Percentiles rank a stretch among this genome's conserved stretches.
phyloP scores from a whole-genome alignment of 371 early-diverging fungal species.

The Mortierella sp. region DNA sequence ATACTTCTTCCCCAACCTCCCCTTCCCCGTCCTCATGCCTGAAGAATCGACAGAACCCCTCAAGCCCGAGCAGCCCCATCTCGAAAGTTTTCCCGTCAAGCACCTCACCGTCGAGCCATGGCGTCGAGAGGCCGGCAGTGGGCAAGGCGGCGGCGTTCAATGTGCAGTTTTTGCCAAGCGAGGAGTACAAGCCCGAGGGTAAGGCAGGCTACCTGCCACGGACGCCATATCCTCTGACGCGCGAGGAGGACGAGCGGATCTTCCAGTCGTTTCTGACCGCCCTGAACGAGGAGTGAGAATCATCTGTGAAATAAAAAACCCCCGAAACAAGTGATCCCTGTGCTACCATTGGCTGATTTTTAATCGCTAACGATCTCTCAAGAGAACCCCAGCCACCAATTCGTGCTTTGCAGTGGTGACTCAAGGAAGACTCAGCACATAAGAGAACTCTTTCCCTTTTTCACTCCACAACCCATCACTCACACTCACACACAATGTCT shows the following conservation, averaged over 20 bases:
- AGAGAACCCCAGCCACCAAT: slow-evolving; percentile 19
- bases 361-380: not conserved
- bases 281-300: slow-evolving; percentile 1
- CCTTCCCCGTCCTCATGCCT: not conserved
- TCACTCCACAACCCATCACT: not conserved
- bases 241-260: slow-evolving; percentile 23
- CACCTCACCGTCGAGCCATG: not conserved
- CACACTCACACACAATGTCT: slow-evolving; percentile 39
- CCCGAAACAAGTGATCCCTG: not conserved
- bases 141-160: not conserved
- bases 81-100: not conserved
- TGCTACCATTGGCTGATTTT: not conserved
- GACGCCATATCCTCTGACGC: slow-evolving; percentile 38
- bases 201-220: slow-evolving; percentile 29
- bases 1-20: not conserved
- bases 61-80: not conserved
- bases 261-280: slow-evolving; percentile 1
- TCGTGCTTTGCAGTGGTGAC: slow-evolving; percentile 8
- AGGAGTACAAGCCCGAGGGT: slow-evolving; percentile 10
- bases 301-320: not conserved
- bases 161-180: slow-evolving; percentile 16
- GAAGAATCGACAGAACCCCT: not conserved
- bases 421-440: slow-evolving; percentile 13
- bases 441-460: not conserved
- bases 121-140: not conserved